These are phyloP conservation scores for Colletotrichum karsti DNA, from an alignment of 2,329 filamentous ascomycete genomes.

Conservation along the genomic window DNA sequence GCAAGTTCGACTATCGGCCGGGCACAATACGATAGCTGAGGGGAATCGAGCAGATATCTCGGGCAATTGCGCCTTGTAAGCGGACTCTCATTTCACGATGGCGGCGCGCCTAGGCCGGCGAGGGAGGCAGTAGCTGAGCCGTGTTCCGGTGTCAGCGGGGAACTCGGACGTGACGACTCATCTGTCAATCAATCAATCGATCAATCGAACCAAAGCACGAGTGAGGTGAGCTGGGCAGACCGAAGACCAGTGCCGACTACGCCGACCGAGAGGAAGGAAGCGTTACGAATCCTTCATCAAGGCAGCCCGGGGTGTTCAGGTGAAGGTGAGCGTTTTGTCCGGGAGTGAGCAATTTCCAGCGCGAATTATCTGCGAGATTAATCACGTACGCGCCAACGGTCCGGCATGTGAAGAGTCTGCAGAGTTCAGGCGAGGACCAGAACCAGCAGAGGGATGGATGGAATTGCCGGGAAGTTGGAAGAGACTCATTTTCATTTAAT, in stretches of 20 bases:
- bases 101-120: neutral
- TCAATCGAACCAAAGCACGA: neutral
- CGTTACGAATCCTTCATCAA: conserved; percentile 14
- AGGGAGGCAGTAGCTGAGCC: neutral
- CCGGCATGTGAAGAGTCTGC: neutral
- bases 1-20: neutral
- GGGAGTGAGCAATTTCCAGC: conserved; percentile 22
- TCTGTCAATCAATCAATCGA: conserved; percentile 7
- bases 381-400: neutral
- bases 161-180: neutral
- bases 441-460: neutral
- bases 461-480: neutral
- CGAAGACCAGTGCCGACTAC: neutral
- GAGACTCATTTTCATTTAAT: conserved; percentile 2
- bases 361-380: conserved; percentile 24
- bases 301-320: conserved; percentile 10
- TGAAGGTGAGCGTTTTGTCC: neutral
- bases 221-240: too few relatives aligned
- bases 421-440: neutral
- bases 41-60: conserved; percentile 11
- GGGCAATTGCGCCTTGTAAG: conserved; percentile 9
- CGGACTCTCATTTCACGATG: conserved; percentile 10
- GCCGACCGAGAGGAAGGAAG: neutral
- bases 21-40: neutral
- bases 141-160: neutral